These are phyloP conservation scores for Lasiodiplodia citricola DNA, from an alignment of 2,329 filamentous ascomycete genomes.

Conservation along the genomic window DNA sequence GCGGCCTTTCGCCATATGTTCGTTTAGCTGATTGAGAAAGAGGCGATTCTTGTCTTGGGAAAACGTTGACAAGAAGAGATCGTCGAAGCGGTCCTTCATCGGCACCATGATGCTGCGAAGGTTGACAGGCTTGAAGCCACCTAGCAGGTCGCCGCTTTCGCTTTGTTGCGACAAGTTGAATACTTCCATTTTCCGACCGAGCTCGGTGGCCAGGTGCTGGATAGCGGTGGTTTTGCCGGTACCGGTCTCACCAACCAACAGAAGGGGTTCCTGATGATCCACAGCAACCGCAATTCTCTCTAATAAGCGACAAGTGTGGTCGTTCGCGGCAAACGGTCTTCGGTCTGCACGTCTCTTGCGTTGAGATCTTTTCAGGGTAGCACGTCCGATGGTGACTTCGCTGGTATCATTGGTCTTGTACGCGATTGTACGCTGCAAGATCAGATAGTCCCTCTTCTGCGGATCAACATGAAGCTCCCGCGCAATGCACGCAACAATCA, in stretches of 20 bases:
- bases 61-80: conserved; percentile 86
- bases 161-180: conserved; percentile 98
- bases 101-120: conserved; percentile 85
- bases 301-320: conserved; percentile 80
- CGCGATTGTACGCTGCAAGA: conserved; percentile 71
- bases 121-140: conserved; percentile 96
- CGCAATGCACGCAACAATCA: conserved; percentile 73
- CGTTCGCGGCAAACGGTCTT: conserved; percentile 77
- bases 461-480: conserved; percentile 86
- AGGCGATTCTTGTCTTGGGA: conserved; percentile 81
- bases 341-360: conserved; percentile 17
- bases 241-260: conserved; percentile 98
- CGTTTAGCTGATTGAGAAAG: conserved; percentile 81
- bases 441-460: conserved; percentile 78
- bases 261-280: conserved; percentile 81
- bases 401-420: conserved; percentile 8
- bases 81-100: conserved; percentile 90
- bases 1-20: conserved; percentile 78
- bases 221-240: conserved; percentile 97
- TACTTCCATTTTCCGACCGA: conserved; percentile 85
- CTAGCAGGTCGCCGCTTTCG: conserved; percentile 92
- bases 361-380: conserved; percentile 35
- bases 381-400: conserved; percentile 59
- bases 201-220: conserved; percentile 83
- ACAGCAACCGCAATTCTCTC: conserved; percentile 88